Evolutionary conservation across 177 flowering plant species (phyloP).

Genomic region (Vitis hybrid): DNA sequence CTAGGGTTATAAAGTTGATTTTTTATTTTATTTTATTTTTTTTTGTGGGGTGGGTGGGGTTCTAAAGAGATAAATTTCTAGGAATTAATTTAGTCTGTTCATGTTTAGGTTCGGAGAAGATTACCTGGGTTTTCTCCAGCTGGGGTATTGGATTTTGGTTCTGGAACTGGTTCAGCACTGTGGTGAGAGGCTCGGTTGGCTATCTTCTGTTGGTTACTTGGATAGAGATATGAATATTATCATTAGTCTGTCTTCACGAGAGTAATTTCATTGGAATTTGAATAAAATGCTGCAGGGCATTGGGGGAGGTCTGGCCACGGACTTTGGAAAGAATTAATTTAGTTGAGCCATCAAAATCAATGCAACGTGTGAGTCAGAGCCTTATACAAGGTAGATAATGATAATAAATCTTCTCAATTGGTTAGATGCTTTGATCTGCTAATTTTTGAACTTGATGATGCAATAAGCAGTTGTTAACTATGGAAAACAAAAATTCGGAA

Average conservation of each 20-base stretch:
- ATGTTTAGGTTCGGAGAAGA: slow-evolving; percentile 70
- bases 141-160: slow-evolving; percentile 93
- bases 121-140: slow-evolving; percentile 77
- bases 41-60: not conserved
- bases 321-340: slow-evolving; percentile 67
- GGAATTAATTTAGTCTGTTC: not conserved
- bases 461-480: no score
- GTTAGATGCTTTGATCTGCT: not conserved
- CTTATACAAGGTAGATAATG: slow-evolving; percentile 61
- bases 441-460: no score
- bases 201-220: slow-evolving; percentile 4
- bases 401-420: not conserved
- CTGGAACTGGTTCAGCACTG: slow-evolving; percentile 90
- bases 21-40: no score
- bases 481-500: no score
- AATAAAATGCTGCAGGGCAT: slow-evolving; percentile 61
- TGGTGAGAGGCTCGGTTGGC: slow-evolving; percentile 56
- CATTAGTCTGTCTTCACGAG: not conserved
- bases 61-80: not conserved
- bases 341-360: slow-evolving; percentile 92
- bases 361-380: slow-evolving; percentile 87
- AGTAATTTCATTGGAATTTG: not conserved
- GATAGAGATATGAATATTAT: not conserved
- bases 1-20: no score
- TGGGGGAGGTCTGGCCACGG: slow-evolving; percentile 90